Conservation (phyloP, 2,329 filamentous ascomycete species). For the Aureobasidium sp. region DNA sequence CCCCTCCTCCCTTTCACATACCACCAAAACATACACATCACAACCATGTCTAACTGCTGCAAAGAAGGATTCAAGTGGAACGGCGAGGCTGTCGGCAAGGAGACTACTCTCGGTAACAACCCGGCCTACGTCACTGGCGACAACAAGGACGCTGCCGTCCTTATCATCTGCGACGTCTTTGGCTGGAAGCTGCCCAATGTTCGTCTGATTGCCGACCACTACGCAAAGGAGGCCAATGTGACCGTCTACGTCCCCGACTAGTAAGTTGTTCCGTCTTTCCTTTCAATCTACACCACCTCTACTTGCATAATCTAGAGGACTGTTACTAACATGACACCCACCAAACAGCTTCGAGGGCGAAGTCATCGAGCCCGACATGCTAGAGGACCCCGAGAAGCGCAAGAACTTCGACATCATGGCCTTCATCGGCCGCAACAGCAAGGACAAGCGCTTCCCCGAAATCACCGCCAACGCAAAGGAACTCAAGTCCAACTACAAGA, state of each 20-base stretch:
- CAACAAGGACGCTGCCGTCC: slow-evolving; percentile 22
- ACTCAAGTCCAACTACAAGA: slow-evolving; percentile 28
- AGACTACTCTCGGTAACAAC: slow-evolving; percentile 18
- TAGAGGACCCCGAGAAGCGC: slow-evolving; percentile 16
- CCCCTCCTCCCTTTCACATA: neutral
- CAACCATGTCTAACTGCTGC: slow-evolving; percentile 19
- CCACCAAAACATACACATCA: neutral
- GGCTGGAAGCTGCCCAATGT: slow-evolving; percentile 40
- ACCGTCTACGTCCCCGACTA: slow-evolving; percentile 38
- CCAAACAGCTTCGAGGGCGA: slow-evolving; percentile 19
- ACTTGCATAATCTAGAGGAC: neutral
- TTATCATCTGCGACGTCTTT: slow-evolving; percentile 28
- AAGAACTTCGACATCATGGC: slow-evolving; percentile 20
- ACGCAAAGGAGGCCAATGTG: slow-evolving; percentile 36
- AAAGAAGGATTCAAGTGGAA: slow-evolving; percentile 23
- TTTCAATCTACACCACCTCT: neutral
- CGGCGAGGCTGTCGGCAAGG: slow-evolving; percentile 20
- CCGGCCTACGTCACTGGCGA: slow-evolving; percentile 23
- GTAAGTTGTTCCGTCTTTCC: slow-evolving; percentile 12
- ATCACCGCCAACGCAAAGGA: slow-evolving; percentile 32
- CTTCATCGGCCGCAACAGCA: slow-evolving; percentile 19
- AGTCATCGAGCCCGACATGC: slow-evolving; percentile 15
- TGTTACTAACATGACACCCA: neutral
- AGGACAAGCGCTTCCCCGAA: slow-evolving; percentile 26
- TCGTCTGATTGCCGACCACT: slow-evolving; percentile 41